Conservation (phyloP, 2,329 filamentous ascomycete genomes). For the Volutella citrinella region DNA sequence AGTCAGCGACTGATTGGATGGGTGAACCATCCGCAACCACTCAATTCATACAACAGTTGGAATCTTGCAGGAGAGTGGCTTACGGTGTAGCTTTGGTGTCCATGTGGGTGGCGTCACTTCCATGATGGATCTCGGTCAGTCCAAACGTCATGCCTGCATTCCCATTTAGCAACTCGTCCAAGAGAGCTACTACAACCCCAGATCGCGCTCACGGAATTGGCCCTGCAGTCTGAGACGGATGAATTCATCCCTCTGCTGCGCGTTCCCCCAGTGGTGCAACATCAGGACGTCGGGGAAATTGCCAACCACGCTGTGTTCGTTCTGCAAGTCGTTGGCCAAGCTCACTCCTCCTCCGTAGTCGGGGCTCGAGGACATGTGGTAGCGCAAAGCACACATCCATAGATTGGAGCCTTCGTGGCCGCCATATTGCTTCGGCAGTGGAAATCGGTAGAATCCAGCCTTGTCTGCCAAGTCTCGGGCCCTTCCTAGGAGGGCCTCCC, state of each 20-base stretch:
- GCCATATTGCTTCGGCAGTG: slow-evolving; percentile 11
- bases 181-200: too few species aligned
- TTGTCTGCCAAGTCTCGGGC: slow-evolving; percentile 9
- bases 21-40: too few species aligned
- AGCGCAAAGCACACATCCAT: slow-evolving; percentile 15
- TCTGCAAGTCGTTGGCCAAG: slow-evolving; percentile 16
- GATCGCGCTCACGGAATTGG: too few species aligned
- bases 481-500: slow-evolving; percentile 9
- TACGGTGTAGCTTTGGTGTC: slow-evolving; percentile 8
- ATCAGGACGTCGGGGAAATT: slow-evolving; percentile 14
- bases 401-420: slow-evolving; percentile 11
- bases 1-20: too few species aligned
- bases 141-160: slow-evolving; percentile 11
- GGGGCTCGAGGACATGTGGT: slow-evolving; percentile 12
- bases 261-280: slow-evolving; percentile 12
- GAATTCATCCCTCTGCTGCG: slow-evolving; percentile 4
- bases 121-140: slow-evolving; percentile 15
- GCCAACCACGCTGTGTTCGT: slow-evolving; percentile 15
- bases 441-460: slow-evolving; percentile 14
- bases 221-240: slow-evolving; percentile 8
- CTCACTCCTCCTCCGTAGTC: slow-evolving; percentile 15
- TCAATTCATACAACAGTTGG: too few species aligned
- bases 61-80: too few species aligned
- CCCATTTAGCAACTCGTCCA: too few species aligned
- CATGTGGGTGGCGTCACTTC: slow-evolving; percentile 16